A percentile compares a stretch with the other conserved stretches of the same genome.
Evolutionary conservation across 768 basidiomycete species (phyloP).

Genomic region (Suillus subaureus): DNA sequence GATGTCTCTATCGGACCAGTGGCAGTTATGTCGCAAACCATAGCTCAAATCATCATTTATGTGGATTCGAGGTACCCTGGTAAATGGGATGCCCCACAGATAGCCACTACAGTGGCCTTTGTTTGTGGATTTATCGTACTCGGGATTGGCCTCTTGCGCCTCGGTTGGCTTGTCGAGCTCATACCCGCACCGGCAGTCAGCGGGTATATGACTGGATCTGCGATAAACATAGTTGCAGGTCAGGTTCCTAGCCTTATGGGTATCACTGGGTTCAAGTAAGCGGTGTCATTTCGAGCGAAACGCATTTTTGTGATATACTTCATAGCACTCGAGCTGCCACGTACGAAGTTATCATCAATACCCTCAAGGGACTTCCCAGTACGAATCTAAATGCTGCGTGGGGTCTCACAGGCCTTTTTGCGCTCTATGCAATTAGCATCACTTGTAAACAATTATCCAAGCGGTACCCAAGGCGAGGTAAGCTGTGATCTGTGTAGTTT

Average conservation of each 20-base stretch:
- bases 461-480: constrained; percentile 65
- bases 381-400: constrained; percentile 86
- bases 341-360: constrained; percentile 90
- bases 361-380: constrained; percentile 76
- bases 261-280: constrained; percentile 80
- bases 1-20: constrained; percentile 99
- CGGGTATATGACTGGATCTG: constrained; percentile 98
- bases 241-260: constrained; percentile 93
- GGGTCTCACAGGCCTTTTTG: constrained; percentile 75
- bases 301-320: constrained; percentile 11
- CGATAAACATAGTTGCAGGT: constrained; percentile 84
- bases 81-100: constrained; percentile 67
- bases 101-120: constrained; percentile 84
- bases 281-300: constrained; percentile 9
- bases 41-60: constrained; percentile 74
- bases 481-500: constrained; percentile 19
- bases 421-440: constrained; percentile 70
- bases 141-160: constrained; percentile 81
- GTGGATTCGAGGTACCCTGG: constrained; percentile 57
- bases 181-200: constrained; percentile 85
- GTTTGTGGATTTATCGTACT: constrained; percentile 91
- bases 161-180: constrained; percentile 96
- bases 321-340: constrained; percentile 81
- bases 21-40: constrained; percentile 95
- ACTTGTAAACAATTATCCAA: constrained; percentile 50